These are phyloP conservation scores for Fulvia fulva DNA, from an alignment of 2,329 filamentous ascomycete genomes.

Conservation along the genomic window DNA sequence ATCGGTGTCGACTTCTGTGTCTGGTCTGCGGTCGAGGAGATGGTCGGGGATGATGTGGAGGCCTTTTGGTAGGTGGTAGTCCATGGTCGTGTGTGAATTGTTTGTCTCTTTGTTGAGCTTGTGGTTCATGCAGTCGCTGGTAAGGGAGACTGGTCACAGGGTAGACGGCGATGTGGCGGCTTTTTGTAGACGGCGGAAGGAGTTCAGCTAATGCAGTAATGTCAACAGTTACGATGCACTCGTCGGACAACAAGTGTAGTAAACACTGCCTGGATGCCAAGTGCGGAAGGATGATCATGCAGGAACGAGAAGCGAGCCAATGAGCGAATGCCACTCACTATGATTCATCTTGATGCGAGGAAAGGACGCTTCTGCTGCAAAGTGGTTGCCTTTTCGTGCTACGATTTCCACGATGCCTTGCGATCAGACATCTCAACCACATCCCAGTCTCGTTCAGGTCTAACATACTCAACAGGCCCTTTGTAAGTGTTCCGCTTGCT, in stretches of 20 bases:
- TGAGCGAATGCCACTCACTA: background rate
- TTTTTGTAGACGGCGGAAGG: no score
- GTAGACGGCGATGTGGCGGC: background rate
- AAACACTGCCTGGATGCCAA: background rate
- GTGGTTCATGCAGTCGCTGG: no score
- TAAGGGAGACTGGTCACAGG: no score
- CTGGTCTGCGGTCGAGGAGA: constrained; percentile 45
- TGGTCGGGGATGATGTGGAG: constrained; percentile 40
- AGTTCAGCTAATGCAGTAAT: no score
- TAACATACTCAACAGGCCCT: background rate
- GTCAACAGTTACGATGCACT: no score
- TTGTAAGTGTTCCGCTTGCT: background rate
- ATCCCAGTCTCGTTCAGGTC: background rate
- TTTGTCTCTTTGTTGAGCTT: background rate
- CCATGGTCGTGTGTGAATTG: background rate
- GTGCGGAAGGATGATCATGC: background rate
- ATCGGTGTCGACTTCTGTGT: constrained; percentile 44
- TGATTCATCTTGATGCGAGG: background rate
- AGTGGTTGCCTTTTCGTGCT: background rate
- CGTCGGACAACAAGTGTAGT: no score
- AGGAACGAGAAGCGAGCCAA: background rate
- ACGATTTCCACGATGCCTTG: background rate
- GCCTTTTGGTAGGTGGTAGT: constrained; percentile 34
- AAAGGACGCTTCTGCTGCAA: background rate
- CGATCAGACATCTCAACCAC: background rate